Percentiles rank a stretch among this genome's conserved stretches.
Evolutionary conservation across 192 early-diverging fungal species (phyloP).

Genomic region (Geranomyces variabilis): DNA sequence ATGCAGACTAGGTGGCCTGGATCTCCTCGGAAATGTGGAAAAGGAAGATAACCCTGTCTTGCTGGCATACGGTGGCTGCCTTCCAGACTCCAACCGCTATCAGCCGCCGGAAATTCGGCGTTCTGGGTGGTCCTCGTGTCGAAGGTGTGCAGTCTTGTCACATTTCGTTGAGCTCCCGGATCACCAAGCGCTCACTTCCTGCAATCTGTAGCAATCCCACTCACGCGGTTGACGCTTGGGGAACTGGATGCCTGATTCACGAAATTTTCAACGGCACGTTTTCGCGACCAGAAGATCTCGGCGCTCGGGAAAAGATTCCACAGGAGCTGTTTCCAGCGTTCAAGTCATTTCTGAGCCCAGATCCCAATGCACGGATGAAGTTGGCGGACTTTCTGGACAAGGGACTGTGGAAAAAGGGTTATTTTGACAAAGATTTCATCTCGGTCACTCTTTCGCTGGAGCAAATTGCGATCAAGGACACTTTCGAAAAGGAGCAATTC

Average conservation of each 20-base stretch:
- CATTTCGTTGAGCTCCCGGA: not conserved
- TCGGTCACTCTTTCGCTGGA: slow-evolving; percentile 86
- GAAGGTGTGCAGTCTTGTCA: slow-evolving; percentile 52
- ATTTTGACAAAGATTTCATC: slow-evolving; percentile 85
- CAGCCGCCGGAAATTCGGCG: slow-evolving; percentile 73
- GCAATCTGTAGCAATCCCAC: slow-evolving; percentile 34
- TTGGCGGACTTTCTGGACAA: slow-evolving; percentile 73
- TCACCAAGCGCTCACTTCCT: not conserved
- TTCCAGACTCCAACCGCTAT: slow-evolving; percentile 71
- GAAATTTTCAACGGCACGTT: slow-evolving; percentile 73
- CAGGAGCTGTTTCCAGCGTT: slow-evolving; percentile 46
- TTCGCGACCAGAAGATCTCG: slow-evolving; percentile 41
- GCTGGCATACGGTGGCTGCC: slow-evolving; percentile 59
- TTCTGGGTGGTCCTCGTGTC: slow-evolving; percentile 60
- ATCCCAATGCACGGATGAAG: slow-evolving; percentile 65
- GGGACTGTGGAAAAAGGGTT: slow-evolving; percentile 62
- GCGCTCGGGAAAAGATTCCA: slow-evolving; percentile 9
- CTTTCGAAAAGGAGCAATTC: slow-evolving; percentile 83
- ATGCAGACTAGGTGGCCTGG: slow-evolving; percentile 79
- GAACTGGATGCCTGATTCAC: slow-evolving; percentile 79
- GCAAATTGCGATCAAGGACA: slow-evolving; percentile 88
- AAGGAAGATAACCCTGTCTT: slow-evolving; percentile 72
- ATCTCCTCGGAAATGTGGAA: slow-evolving; percentile 66
- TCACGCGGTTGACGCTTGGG: slow-evolving; percentile 79
- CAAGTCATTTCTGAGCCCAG: slow-evolving; percentile 61